A percentile compares a stretch with the other conserved stretches of the same genome.
Conservation (phyloP, 768 basidiomycete genomes). For the Lentinula aciculospora region DNA sequence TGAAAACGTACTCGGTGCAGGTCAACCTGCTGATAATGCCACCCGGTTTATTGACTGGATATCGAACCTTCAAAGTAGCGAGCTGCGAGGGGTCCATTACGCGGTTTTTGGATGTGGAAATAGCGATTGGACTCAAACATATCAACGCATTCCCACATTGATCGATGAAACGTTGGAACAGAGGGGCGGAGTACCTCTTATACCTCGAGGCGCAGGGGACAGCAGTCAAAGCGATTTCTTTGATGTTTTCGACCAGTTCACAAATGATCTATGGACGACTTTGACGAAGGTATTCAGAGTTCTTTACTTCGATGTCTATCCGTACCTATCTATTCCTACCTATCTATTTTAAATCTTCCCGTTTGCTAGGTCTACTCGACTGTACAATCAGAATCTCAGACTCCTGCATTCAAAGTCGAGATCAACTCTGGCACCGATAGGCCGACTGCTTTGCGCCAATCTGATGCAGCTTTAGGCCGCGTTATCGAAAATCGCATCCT, state of each 20-base stretch:
- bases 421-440: constrained; percentile 25
- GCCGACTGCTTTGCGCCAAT: constrained; percentile 28
- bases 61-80: constrained; percentile 19
- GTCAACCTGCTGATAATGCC: constrained; percentile 45
- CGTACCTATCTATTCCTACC: too few species aligned
- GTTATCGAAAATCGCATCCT: constrained; percentile 34
- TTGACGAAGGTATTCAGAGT: constrained; percentile 23
- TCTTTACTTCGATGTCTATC: too few species aligned
- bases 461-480: constrained; percentile 30
- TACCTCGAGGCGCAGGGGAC: constrained; percentile 34
- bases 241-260: constrained; percentile 38
- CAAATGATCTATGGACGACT: constrained; percentile 29
- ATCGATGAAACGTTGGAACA: constrained; percentile 28
- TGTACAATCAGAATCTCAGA: constrained; percentile 10
- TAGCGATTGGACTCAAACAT: constrained; percentile 42
- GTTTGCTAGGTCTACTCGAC: constrained; percentile 25
- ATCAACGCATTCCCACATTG: constrained; percentile 37
- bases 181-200: constrained; percentile 29
- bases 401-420: constrained; percentile 21
- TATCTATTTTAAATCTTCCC: background rate
- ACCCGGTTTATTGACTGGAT: constrained; percentile 39
- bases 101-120: constrained; percentile 48
- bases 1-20: constrained; percentile 11
- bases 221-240: constrained; percentile 37
- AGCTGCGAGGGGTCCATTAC: constrained; percentile 27